Base-by-base conservation (phyloP, 768 basidiomycete genomes). In the Pleurotus platypus region DNA sequence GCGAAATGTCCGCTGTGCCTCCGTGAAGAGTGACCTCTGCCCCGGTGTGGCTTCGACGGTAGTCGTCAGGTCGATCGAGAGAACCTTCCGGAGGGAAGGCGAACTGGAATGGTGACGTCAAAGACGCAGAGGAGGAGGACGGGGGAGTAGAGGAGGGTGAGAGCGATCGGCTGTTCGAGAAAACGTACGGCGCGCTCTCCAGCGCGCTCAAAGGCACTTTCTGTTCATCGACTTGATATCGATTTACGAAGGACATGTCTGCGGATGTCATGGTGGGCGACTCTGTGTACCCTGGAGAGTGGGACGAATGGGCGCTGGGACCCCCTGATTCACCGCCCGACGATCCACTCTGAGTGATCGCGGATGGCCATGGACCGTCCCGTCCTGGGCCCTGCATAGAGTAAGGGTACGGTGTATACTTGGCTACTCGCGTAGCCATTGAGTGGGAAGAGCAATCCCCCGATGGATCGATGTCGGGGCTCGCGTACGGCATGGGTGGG, bases 21-120 rank as follows among this genome's bases (percentile, higher is more conserved):
- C 86, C 86, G 57, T 89, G 87, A 37, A 90, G 78, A 8, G 85
- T 84, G 48, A 89, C 79, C 58, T 89, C 85, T 43, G 86, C 72
- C 58, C 73, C 71, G 24, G 81, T 75, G 60, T 80, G 78, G 24
- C 22, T 54, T 58, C 85, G 81, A 63, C 86, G 83, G 65, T 82
- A 88, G 70, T 84, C 84, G 49, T 87, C 86, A 57, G 81, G 46
- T 47, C 83, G 79, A 55, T 88, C 85, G 40, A 74, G 64, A 51
- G 78, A 68, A 49, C 78, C 57, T 38, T 74, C 73, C 54, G 87
- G 85, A 39, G 82, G 74, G 65, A 86, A 89, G 2, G 80, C 72
- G 61, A 88, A 88, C 61, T 80, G 85, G 65, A 86, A 89, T 2
- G 86, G 77, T 58, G 87, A 79, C 59, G 85, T 81, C 66, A 89